Evolutionary conservation across 1,139 yeast genomes (phyloP), one percentile per base, ranked within the genome.

Genomic region (Geotrichum phurueaensis): DNA sequence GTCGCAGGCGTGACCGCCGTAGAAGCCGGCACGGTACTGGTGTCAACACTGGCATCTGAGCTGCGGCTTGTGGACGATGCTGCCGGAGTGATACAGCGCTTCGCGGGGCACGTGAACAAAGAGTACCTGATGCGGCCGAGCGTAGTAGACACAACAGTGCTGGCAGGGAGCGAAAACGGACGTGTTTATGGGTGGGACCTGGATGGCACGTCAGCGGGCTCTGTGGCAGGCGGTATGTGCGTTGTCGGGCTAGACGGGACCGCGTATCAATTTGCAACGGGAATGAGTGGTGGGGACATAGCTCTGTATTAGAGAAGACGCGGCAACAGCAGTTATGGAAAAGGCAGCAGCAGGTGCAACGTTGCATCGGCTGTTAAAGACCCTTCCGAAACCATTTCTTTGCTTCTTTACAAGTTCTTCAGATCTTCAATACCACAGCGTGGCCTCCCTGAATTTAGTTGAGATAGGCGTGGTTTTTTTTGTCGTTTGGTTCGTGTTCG

Each of bases 101-200:
- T 27, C 51, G 29, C 43, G n/a, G 52, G 64, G 70, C 60, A 15
- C 25, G 50, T 53, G 31, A 53, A 53, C 50, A 48, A 15, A 20
- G 23, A 39, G 23, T 53, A 53, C 31, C n/a, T 43, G 36, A 18
- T 53, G 33, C 25, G 23, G 33, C 56, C 56, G 31, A 43, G 50
- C 20, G 50, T 53, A 9, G 25, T 20, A 15, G 36, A 49, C 22
- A 39, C 33, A 6, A 27, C 22, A 18, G 50, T 53, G 23, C 10
- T 27, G 27, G 43, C 56, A 4, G 56, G 50, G 10, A 53, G 56
- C 33, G 56, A 53, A 36, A 18, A 33, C 29, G 50, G 49, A 9
- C n/a, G 29, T 10, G 56, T 25, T 2, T 15, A 39, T 4, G 33
- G 43, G 12, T 53, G 56, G 56, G 47, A 25, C 39, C 31, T 53